Percentiles rank a stretch among this genome's conserved stretches.
Evolutionary conservation across 768 basidiomycete species (phyloP).

Genomic region (Russula abietina): DNA sequence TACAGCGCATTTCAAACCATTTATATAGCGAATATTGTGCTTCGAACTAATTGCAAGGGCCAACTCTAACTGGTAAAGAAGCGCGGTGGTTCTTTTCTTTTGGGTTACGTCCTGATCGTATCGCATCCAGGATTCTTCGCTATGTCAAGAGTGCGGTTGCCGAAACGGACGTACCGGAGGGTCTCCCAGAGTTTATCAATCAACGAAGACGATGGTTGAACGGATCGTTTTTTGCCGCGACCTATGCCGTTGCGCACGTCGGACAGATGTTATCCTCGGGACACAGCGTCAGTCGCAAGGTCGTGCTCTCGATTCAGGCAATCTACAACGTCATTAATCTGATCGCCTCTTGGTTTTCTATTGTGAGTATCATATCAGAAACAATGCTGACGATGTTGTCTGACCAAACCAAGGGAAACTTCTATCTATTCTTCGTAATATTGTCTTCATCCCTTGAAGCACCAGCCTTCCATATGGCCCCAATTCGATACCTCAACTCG

Average conservation of each 20-base stretch:
- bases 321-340: conserved; percentile 84
- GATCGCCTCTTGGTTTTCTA: conserved; percentile 88
- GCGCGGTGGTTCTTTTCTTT: conserved; percentile 29
- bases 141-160: conserved; percentile 93
- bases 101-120: conserved; percentile 21
- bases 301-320: conserved; percentile 69
- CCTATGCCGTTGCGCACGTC: conserved; percentile 87
- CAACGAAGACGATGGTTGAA: conserved; percentile 88
- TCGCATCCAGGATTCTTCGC: conserved; percentile 71
- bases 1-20: conserved; percentile 25
- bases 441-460: conserved; percentile 85
- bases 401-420: conserved; percentile 62
- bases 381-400: conserved; percentile 1
- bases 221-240: conserved; percentile 91
- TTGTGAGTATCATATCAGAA: conserved; percentile 45
- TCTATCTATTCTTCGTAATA: conserved; percentile 91
- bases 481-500: conserved; percentile 69
- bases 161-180: conserved; percentile 92
- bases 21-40: conserved; percentile 67
- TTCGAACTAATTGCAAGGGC: conserved; percentile 75
- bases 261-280: conserved; percentile 75
- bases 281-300: conserved; percentile 73
- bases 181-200: conserved; percentile 86
- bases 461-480: conserved; percentile 51
- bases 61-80: conserved; percentile 65